Base-by-base conservation (phyloP, 352 stramenopile species). In the Thraustochytrium sp. region DNA sequence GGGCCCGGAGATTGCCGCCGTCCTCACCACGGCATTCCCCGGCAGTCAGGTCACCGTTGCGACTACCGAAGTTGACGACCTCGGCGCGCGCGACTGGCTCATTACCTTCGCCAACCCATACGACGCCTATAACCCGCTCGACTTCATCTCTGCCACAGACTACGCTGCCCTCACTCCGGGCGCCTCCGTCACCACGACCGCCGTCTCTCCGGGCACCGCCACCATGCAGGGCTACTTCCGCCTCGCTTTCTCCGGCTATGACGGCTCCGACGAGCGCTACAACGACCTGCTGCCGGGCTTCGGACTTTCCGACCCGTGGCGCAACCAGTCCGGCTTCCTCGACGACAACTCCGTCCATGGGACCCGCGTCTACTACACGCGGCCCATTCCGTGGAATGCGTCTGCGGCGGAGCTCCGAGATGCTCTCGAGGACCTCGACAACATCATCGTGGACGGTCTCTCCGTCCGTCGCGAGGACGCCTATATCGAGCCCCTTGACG, bases 181-280 rank as follows among this genome's bases (percentile, higher is more conserved):
- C 26, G 65, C 37, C 13, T 11, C 23, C 11, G 51, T 55, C 11
- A 23, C 16, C 13, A 34, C 51, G 1, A 61, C 38, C 3, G 51
- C 49, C n/a, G 34, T 44, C 11, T 44, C 42, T 4, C 4, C 26
- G 55, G 74, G 74, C 11, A 40, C 2, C 13, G 74, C 74, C 0
- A n/a, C 49, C 23, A 34, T 82, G 9, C 51, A 56, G 3, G 74
- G 74, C 13, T 51, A 51, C 26, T 82, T 82, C 36, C 51, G 74
- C 9, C 74, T 82, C 29, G 74, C 74, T 16, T 82, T 82, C 78
- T 42, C 74, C 4, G 74, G 74, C 11, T 82, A 82, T 37, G 53
- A 54, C 23, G 74, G 74, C 5, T 77, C 65, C 23, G 74, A 51
- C 2, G 11, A 18, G 44, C 40, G 37, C 62, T 75, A 75, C 40